Base-by-base conservation (phyloP, 2,329 filamentous ascomycete species). In the Pyrenophora graminea region DNA sequence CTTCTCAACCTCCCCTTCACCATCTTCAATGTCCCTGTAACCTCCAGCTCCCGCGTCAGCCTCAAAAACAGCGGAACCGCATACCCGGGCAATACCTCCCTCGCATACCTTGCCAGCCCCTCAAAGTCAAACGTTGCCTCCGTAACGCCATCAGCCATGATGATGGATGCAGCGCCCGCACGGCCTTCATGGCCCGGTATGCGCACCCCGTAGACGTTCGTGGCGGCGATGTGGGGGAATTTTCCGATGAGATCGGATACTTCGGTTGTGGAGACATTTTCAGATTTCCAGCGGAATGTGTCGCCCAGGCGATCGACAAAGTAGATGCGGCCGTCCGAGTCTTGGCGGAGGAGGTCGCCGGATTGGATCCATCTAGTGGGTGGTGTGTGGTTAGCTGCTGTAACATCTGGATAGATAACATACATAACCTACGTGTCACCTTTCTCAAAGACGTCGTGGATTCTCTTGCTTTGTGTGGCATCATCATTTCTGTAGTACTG, bases 211-310 rank as follows among this genome's bases (percentile, higher is more conserved):
- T 79, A 79, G 6, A 76, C 76, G 39, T 75, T 78, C 8, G 73
- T 67, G 56, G 77, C 76, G 17, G 72, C 73, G 5, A 79, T 62
- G 39, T 76, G 70, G 1, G 71, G 64, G 44, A 69, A 75, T n/a
- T 61, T 59, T 25, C 75, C 74, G 19, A 79, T 42, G 32, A 74
- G 68, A 44, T 78, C 74, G 37, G 69, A 63, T 8, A 80, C 76
- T 60, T 79, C 76, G 40, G 72, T 75, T 4, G 77, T 78, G 1
- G 76, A 77, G 3, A 79, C 74, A 57, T 79, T 79, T 58, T 79
- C 76, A 3, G 74, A 74, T 51, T 72, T 76, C 72, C 72, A 75
- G 42, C 72, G 69, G 55, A 73, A 74, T 3, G 72, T 74, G 41
- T 74, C 72, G 42, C 72, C 72, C 6, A 74, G 58, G 36, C 72